These are phyloP conservation scores for Fusarium miscanthi DNA, from an alignment of 2,329 filamentous ascomycete species.

Conservation along the genomic window DNA sequence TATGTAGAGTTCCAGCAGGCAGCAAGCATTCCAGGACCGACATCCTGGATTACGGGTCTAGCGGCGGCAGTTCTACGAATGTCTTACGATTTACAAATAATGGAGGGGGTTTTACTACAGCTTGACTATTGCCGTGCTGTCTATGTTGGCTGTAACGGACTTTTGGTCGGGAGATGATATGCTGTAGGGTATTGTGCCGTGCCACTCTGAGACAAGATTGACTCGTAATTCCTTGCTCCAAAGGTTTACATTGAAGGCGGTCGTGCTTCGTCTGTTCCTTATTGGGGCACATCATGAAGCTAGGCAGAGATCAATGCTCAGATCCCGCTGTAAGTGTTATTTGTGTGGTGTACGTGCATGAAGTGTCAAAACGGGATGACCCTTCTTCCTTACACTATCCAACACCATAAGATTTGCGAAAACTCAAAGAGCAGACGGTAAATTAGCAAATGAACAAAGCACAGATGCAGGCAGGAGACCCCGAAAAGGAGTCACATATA, in stretches of 20 bases:
- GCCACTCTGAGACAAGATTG: neutral
- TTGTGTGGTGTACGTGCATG: neutral
- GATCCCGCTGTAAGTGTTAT: neutral
- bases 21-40: slow-evolving; percentile 27
- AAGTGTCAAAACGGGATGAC: no score
- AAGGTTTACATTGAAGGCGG: neutral
- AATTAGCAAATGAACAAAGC: neutral
- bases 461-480: neutral
- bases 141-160: neutral
- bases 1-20: neutral
- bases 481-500: neutral
- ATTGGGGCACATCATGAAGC: neutral
- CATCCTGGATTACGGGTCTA: slow-evolving; percentile 20
- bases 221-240: neutral
- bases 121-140: neutral
- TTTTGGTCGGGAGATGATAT: neutral
- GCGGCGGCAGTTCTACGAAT: neutral
- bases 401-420: neutral
- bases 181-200: neutral
- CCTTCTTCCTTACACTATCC: neutral
- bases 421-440: neutral
- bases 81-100: slow-evolving; percentile 14
- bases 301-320: neutral
- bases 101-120: neutral
- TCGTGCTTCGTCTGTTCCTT: neutral